Base-by-base conservation (phyloP, 1,284 basidiomycete genomes). In the Cutaneotrichosporon sp. region DNA sequence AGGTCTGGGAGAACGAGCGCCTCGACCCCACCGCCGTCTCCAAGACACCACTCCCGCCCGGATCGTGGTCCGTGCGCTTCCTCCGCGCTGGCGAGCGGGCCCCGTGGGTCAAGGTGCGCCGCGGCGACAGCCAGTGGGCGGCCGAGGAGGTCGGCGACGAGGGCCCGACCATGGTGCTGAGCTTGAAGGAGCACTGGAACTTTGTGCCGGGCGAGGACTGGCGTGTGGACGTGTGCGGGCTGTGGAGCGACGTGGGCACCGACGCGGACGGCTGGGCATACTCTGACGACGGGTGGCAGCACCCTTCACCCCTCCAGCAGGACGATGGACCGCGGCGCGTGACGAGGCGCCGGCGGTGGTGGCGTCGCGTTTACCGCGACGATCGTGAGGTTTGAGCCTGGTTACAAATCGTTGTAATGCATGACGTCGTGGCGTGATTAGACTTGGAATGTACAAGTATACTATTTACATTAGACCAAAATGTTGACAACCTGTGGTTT, bases 1-100 rank as follows among this genome's bases (percentile, higher is more conserved):
- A 76, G 59, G 79, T 79, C 38, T 79, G 73, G 72, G 79, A 80
- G 65, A 79, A 79, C 57, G 75, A 80, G 62, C 67, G 79, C 10
- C 63, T 79, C 22, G 79, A 80, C 56, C 74, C 78, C 2, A 56
- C 65, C 14, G 50, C 72, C 2, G 68, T 67, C 13, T 59, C 67
- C 36, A 71, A 69, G 56, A 25, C 54, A 1, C 45, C 62, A 2
- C 33, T 33, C 5, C 67, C 72, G 1, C 43, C 62, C 25, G 64
- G 68, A 10, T 54, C 65, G 4, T 79, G 75, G 74, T 67, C 67
- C 2, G 62, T 67, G 14, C 61, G 68, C 2, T 66, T 68, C 63
- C 64, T 79, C 1, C 61, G 74, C 54, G 67, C 73, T 1, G 71
- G 70, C 18, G 79, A 79, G 63, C 62, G 76, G 53, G 67, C 69